Evolutionary conservation across 179 eudicot species (phyloP).

Genomic region (Patellifolia procumbens): DNA sequence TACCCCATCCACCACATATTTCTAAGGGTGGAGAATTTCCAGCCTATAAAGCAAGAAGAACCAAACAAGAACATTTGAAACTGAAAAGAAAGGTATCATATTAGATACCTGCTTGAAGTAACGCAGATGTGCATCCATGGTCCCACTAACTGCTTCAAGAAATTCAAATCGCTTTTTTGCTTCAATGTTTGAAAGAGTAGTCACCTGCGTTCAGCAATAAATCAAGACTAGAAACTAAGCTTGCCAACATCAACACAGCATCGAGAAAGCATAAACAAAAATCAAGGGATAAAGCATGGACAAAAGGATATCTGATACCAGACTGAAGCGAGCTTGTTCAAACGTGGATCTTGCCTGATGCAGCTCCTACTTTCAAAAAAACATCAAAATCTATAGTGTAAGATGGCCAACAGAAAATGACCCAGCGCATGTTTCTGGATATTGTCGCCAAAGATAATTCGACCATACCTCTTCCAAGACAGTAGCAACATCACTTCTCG

Average conservation of each 20-base stretch:
- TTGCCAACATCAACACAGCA: constrained; percentile 7
- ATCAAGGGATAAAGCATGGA: no score
- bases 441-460: background rate
- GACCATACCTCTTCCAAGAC: constrained; percentile 78
- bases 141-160: constrained; percentile 95
- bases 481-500: constrained; percentile 81
- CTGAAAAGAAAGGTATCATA: background rate
- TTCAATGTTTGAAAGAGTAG: constrained; percentile 88
- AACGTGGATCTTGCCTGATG: constrained; percentile 85
- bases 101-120: constrained; percentile 84
- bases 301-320: constrained; percentile 45
- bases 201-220: constrained; percentile 51
- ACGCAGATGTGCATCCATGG: constrained; percentile 99
- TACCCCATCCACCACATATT: constrained; percentile 5
- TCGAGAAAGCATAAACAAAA: no score
- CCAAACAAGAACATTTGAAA: background rate
- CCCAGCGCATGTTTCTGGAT: background rate
- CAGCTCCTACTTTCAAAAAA: constrained; percentile 69
- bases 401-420: constrained; percentile 9
- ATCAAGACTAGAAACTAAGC: constrained; percentile 16
- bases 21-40: background rate
- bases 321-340: constrained; percentile 96
- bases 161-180: constrained; percentile 98
- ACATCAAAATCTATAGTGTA: constrained; percentile 16
- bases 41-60: constrained; percentile 5